phyloP scores from a whole-genome alignment of 2,329 filamentous ascomycete species.

The Aaosphaeria arxii region DNA sequence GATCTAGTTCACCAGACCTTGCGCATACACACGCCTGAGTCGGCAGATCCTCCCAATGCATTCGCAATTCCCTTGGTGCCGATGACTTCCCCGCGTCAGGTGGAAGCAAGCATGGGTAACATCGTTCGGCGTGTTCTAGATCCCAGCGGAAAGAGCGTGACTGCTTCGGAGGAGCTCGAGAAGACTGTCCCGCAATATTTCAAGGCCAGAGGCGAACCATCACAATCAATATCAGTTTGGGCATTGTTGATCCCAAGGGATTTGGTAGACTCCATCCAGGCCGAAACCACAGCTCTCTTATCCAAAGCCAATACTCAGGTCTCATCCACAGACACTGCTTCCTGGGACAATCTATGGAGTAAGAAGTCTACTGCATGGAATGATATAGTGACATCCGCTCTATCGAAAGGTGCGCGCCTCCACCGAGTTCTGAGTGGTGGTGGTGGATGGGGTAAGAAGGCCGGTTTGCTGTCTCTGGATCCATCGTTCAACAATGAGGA shows the following conservation, averaged over 20 bases:
- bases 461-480: constrained; percentile 75
- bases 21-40: constrained; percentile 2
- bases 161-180: constrained; percentile 73
- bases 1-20: constrained; percentile 16
- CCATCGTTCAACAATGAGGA: constrained; percentile 40
- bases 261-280: not conserved
- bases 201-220: constrained; percentile 36
- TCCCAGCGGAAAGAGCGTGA: constrained; percentile 42
- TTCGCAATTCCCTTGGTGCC: constrained; percentile 56
- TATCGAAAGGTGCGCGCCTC: constrained; percentile 37
- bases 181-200: constrained; percentile 59
- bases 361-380: constrained; percentile 18
- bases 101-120: constrained; percentile 71
- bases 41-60: constrained; percentile 1
- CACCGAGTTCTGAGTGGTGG: constrained; percentile 68
- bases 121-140: constrained; percentile 66
- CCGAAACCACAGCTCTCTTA: not conserved
- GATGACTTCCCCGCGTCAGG: constrained; percentile 60
- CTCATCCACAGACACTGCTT: not conserved
- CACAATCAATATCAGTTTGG: constrained; percentile 64
- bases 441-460: constrained; percentile 80
- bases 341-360: constrained; percentile 18
- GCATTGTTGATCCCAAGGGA: constrained; percentile 60
- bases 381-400: constrained; percentile 14
- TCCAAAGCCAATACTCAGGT: constrained; percentile 4